Percentiles rank a stretch among this genome's conserved stretches.
Conservation (phyloP, 768 basidiomycete species). For the Collybia nuda region DNA sequence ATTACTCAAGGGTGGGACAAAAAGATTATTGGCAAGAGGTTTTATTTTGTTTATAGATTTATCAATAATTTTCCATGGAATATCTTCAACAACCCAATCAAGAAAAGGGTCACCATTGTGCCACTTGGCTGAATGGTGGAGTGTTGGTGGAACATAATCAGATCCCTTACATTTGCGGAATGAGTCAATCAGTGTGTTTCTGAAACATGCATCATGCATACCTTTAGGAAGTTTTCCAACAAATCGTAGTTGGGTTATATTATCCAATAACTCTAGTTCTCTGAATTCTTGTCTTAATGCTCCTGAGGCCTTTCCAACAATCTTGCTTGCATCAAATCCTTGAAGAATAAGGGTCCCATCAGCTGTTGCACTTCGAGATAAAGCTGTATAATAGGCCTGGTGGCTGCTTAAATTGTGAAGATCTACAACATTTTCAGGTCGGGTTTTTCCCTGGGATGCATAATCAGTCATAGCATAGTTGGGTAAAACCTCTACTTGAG, state of each 20-base stretch:
- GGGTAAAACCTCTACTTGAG: constrained; percentile 15
- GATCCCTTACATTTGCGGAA: neutral
- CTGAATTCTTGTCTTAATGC: constrained; percentile 12
- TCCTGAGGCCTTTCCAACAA: constrained; percentile 10
- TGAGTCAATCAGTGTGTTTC: neutral
- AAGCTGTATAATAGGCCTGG: constrained; percentile 25
- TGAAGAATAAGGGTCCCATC: constrained; percentile 12
- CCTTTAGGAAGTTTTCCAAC: neutral
- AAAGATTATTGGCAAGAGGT: too few relatives aligned
- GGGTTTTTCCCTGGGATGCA: constrained; percentile 3
- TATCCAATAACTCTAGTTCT: constrained; percentile 15
- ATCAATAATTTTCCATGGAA: too few relatives aligned
- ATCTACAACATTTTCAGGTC: neutral
- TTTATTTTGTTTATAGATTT: too few relatives aligned
- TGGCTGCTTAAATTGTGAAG: constrained; percentile 8
- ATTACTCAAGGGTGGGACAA: too few relatives aligned
- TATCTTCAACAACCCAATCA: too few relatives aligned
- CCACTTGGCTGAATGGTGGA: constrained; percentile 3
- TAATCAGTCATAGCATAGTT: constrained; percentile 32
- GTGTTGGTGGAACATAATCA: neutral
- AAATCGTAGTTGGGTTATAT: constrained; percentile 10
- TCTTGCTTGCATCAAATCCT: constrained; percentile 5
- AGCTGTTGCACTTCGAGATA: constrained; percentile 23
- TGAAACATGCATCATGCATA: neutral
- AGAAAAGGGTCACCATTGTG: constrained; percentile 2